Percentiles rank a stretch among this genome's conserved stretches.
phyloP scores from a whole-genome alignment of 129 eudicot genomes.

The Helichrysum umbraculigerum region DNA sequence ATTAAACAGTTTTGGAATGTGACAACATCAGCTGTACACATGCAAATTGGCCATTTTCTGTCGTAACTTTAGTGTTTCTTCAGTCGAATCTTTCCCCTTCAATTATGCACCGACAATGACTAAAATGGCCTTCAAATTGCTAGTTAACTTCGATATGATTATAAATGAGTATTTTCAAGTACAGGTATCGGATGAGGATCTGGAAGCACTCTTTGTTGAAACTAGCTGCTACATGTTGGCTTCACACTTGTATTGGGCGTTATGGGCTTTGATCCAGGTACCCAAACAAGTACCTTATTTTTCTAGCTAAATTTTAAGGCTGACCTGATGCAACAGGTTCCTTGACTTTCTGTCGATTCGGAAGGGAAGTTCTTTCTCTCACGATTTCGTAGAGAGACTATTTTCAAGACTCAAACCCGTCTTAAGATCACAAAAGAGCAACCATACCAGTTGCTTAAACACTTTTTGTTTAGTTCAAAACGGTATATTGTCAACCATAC shows the following conservation, averaged over 20 bases:
- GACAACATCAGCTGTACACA: neutral
- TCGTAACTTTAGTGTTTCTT: neutral
- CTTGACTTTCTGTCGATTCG: too few species aligned
- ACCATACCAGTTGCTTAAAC: too few species aligned
- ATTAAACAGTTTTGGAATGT: neutral
- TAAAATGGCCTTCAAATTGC: neutral
- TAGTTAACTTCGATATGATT: neutral
- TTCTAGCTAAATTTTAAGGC: neutral
- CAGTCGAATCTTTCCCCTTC: neutral
- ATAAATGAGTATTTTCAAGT: neutral
- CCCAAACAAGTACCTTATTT: neutral
- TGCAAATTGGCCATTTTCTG: neutral
- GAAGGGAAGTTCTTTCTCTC: too few species aligned
- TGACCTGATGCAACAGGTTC: neutral
- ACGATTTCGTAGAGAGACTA: too few species aligned
- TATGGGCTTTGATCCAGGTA: constrained; percentile 98
- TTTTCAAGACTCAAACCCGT: too few species aligned
- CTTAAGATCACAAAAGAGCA: too few species aligned
- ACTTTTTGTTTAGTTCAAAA: too few species aligned
- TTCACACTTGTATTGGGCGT: constrained; percentile 91
- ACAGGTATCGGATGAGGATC: constrained; percentile 58
- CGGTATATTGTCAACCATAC: too few species aligned
- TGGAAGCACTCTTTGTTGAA: constrained; percentile 65
- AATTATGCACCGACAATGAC: neutral
- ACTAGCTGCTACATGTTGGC: constrained; percentile 64